A percentile compares a stretch with the other conserved stretches of the same genome.
These are phyloP conservation scores for Pichia sp. DNA, from an alignment of 1,139 yeast genomes.

Conservation along the genomic window DNA sequence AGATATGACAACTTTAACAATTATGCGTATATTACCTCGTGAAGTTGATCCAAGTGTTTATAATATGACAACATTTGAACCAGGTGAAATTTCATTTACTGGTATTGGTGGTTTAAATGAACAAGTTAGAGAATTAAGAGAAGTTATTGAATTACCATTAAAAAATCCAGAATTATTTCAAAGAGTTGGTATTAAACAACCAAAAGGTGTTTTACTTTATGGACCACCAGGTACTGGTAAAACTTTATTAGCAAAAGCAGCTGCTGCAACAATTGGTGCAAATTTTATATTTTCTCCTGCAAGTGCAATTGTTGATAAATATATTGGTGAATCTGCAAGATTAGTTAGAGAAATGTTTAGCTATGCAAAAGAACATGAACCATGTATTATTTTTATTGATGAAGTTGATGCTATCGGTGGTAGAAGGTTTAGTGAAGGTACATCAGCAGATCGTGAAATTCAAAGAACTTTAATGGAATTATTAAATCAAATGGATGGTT, in stretches of 20 bases:
- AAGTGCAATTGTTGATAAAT: slow-evolving; percentile 95
- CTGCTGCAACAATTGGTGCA: slow-evolving; percentile 97
- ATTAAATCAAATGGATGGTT: slow-evolving; percentile 98
- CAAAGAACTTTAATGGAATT: slow-evolving; percentile 98
- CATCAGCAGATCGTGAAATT: slow-evolving; percentile 97
- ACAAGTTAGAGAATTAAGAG: slow-evolving; percentile 93
- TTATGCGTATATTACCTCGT: slow-evolving; percentile 94
- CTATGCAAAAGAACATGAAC: slow-evolving; percentile 96
- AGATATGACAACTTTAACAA: slow-evolving; percentile 96
- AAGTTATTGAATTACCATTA: slow-evolving; percentile 93
- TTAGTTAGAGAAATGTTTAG: slow-evolving; percentile 98
- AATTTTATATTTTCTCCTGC: slow-evolving; percentile 97
- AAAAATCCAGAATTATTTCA: slow-evolving; percentile 94
- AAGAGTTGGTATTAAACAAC: slow-evolving; percentile 96
- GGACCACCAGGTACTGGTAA: slow-evolving; percentile 99
- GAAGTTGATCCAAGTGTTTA: slow-evolving; percentile 98
- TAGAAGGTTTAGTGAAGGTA: slow-evolving; percentile 95
- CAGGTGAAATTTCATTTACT: slow-evolving; percentile 90
- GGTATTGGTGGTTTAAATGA: slow-evolving; percentile 97
- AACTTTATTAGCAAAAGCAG: slow-evolving; percentile 92
- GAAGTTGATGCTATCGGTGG: slow-evolving; percentile 99
- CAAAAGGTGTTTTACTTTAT: slow-evolving; percentile 92
- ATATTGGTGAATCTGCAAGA: slow-evolving; percentile 97
- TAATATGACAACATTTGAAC: slow-evolving; percentile 97
- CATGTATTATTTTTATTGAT: slow-evolving; percentile 98